A percentile compares a stretch with the other conserved stretches of the same genome.
Conservation (phyloP, 2,329 filamentous ascomycete species). For the Neospermospora avenae region DNA sequence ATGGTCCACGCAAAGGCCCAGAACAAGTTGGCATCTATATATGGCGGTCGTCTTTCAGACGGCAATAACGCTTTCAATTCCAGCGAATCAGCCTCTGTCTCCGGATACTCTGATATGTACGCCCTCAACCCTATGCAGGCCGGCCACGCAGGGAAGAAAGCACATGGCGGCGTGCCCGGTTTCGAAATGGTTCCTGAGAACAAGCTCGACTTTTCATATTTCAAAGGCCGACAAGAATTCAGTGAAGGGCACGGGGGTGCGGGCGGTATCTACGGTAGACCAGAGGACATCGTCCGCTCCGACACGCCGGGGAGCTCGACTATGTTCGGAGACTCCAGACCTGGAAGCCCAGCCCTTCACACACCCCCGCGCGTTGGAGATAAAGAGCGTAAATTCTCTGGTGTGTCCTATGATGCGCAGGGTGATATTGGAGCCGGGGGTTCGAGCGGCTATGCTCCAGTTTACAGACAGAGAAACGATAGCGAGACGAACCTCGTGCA, state of each 20-base stretch:
- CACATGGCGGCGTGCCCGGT: constrained; percentile 50
- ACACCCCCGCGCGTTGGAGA: neutral
- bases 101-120: constrained; percentile 80
- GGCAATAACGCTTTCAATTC: constrained; percentile 54
- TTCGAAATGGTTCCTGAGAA: constrained; percentile 93
- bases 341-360: constrained; percentile 26
- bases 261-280: constrained; percentile 55
- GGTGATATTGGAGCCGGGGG: neutral
- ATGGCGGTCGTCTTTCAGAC: constrained; percentile 74
- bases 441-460: constrained; percentile 3
- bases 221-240: constrained; percentile 86
- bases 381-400: constrained; percentile 8
- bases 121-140: constrained; percentile 72
- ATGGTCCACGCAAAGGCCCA: constrained; percentile 94
- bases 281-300: constrained; percentile 49
- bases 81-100: constrained; percentile 54
- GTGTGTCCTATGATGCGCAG: constrained; percentile 18
- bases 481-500: constrained; percentile 50
- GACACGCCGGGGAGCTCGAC: constrained; percentile 30
- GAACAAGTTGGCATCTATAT: constrained; percentile 80
- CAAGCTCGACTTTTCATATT: constrained; percentile 83
- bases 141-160: constrained; percentile 43
- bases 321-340: constrained; percentile 25
- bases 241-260: constrained; percentile 82
- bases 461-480: constrained; percentile 47